Evolutionary conservation across 176 grass and related monocot species (phyloP).

Genomic region (Aechmea fasciata): DNA sequence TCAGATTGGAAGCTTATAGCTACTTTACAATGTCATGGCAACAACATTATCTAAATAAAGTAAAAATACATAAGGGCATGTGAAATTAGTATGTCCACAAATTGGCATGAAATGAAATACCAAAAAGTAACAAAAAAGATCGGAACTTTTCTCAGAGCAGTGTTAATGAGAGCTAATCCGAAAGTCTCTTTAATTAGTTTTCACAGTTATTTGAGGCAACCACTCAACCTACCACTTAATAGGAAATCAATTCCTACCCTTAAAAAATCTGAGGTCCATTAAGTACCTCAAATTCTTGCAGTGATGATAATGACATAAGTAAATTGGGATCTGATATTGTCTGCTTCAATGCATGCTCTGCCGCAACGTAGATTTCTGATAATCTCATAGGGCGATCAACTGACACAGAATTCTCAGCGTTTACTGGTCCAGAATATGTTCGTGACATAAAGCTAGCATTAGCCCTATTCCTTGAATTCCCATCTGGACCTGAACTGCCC

Average conservation of each 20-base stretch:
- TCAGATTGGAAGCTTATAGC: too few relatives aligned
- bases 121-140: too few relatives aligned
- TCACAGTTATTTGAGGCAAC: neutral
- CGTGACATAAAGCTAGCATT: conserved; percentile 42
- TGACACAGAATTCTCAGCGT: conserved; percentile 49
- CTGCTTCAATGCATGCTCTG: conserved; percentile 73
- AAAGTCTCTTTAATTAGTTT: neutral
- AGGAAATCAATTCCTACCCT: conserved; percentile 2
- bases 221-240: neutral
- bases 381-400: conserved; percentile 84
- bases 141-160: too few relatives aligned
- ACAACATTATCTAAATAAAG: too few relatives aligned
- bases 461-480: conserved; percentile 56
- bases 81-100: too few relatives aligned
- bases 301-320: conserved; percentile 74
- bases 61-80: too few relatives aligned
- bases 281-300: conserved; percentile 82
- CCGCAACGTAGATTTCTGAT: conserved; percentile 99
- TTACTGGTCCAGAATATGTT: conserved; percentile 79
- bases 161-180: too few relatives aligned
- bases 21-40: too few relatives aligned
- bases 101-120: too few relatives aligned
- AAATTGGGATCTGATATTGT: conserved; percentile 83
- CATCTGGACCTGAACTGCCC: conserved; percentile 81
- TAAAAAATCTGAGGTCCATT: conserved; percentile 9